Evolutionary conservation across 1,139 yeast genomes (phyloP).

Genomic region (Saccharomyces hybrid): DNA sequence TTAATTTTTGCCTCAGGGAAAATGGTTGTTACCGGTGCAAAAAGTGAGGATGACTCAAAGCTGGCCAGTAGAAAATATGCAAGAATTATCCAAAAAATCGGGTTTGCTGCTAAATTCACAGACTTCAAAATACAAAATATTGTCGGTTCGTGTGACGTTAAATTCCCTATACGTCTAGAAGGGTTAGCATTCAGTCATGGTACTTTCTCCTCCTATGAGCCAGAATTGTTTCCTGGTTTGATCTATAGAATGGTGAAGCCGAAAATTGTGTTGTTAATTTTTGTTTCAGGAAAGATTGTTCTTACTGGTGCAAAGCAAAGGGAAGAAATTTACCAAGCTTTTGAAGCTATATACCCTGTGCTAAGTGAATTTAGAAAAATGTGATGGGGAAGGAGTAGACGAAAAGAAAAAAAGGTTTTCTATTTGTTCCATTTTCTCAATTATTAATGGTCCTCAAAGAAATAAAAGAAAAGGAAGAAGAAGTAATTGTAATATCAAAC

Average conservation of each 20-base stretch:
- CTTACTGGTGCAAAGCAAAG: conserved; percentile 98
- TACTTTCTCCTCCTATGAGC: conserved; percentile 97
- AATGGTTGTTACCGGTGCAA: conserved; percentile 99
- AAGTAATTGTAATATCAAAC: not conserved
- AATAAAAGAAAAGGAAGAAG: conserved; percentile 4
- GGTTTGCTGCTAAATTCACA: conserved; percentile 91
- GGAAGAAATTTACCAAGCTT: conserved; percentile 96
- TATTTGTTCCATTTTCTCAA: not conserved
- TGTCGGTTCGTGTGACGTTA: conserved; percentile 97
- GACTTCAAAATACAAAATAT: conserved; percentile 97
- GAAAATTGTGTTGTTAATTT: conserved; percentile 87
- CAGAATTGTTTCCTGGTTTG: conserved; percentile 95
- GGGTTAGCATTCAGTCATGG: conserved; percentile 98
- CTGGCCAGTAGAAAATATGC: conserved; percentile 96
- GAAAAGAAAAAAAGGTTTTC: not conserved
- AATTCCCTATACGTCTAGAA: conserved; percentile 93
- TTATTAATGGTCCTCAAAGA: conserved; percentile 1
- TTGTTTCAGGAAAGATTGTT: conserved; percentile 96
- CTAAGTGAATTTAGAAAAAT: conserved; percentile 91
- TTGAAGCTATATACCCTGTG: conserved; percentile 96
- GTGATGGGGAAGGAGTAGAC: conserved; percentile 15
- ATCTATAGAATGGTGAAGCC: conserved; percentile 99
- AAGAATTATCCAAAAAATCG: conserved; percentile 93
- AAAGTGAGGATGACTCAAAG: conserved; percentile 95
- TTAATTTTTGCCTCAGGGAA: conserved; percentile 97